Percentiles rank a stretch among this genome's conserved stretches.
These are phyloP conservation scores for Paramyrothecium sp. DNA, from an alignment of 2,329 filamentous ascomycete species.

Conservation along the genomic window DNA sequence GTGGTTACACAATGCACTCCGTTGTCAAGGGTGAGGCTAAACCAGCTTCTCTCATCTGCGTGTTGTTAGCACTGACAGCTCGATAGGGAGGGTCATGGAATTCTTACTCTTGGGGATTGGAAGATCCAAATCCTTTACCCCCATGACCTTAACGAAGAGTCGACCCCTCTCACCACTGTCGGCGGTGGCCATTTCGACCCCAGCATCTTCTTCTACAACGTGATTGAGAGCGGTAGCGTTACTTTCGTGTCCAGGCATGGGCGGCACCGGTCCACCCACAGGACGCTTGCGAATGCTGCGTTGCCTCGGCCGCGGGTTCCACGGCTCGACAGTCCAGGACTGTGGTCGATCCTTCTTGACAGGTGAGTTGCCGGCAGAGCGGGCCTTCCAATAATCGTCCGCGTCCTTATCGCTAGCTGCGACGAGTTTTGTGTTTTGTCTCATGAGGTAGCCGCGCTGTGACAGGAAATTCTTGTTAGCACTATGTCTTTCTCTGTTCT, in stretches of 20 bases:
- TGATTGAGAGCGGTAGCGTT: conserved; percentile 66
- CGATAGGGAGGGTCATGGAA: neutral
- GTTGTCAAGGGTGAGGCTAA: conserved; percentile 96
- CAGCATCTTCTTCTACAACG: conserved; percentile 67
- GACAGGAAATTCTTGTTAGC: conserved; percentile 58
- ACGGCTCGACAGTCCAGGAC: conserved; percentile 95
- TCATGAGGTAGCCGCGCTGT: conserved; percentile 98
- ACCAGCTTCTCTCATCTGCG: conserved; percentile 84
- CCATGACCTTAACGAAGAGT: conserved; percentile 97
- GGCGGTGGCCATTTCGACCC: conserved; percentile 57
- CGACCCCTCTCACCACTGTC: conserved; percentile 86
- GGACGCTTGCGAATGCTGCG: conserved; percentile 57
- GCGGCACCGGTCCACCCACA: conserved; percentile 66
- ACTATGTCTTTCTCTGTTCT: conserved; percentile 27
- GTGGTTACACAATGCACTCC: conserved; percentile 97
- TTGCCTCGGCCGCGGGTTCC: conserved; percentile 79
- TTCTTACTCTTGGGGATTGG: conserved; percentile 86
- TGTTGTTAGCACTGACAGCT: conserved; percentile 19
- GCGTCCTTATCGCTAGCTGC: conserved; percentile 79
- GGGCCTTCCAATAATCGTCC: conserved; percentile 52
- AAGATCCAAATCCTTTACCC: conserved; percentile 91
- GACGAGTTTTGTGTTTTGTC: conserved; percentile 96
- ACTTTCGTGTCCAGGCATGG: conserved; percentile 84
- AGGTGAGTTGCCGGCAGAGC: conserved; percentile 67
- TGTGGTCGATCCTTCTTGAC: conserved; percentile 77